Evolutionary conservation across 2,329 filamentous ascomycete genomes (phyloP).

Genomic region (Pseudocercospora crystallina): DNA sequence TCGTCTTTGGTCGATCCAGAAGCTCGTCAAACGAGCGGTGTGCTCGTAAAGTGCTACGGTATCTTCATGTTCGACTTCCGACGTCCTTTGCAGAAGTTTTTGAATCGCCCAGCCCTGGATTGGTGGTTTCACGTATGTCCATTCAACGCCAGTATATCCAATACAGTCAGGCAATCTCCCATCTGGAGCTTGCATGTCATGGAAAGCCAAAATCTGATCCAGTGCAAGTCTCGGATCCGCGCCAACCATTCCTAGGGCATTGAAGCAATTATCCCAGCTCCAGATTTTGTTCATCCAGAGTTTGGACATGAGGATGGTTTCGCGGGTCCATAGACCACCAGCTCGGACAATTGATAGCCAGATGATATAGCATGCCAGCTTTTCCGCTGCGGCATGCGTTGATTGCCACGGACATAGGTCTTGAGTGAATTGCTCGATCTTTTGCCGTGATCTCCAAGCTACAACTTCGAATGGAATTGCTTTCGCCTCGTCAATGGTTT

Average conservation of each 20-base stretch:
- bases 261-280: conserved; percentile 6
- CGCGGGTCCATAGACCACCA: neutral
- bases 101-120: conserved; percentile 3
- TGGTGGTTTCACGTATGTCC: conserved; percentile 1
- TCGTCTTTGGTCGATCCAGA: neutral
- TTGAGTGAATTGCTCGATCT: neutral
- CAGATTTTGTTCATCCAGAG: conserved; percentile 4
- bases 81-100: neutral
- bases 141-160: conserved; percentile 3
- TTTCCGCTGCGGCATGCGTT: neutral
- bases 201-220: conserved; percentile 1
- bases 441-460: neutral
- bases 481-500: neutral
- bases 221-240: neutral
- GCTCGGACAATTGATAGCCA: conserved; percentile 4
- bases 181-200: conserved; percentile 1
- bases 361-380: neutral
- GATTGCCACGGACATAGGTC: neutral
- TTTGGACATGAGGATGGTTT: conserved; percentile 4
- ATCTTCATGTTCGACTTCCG: neutral
- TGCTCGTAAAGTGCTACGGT: neutral
- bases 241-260: neutral
- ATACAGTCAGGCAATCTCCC: conserved; percentile 3
- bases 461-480: neutral
- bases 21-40: neutral